Percentiles rank a stretch among this genome's conserved stretches.
phyloP scores from a whole-genome alignment of 192 early-diverging fungal species.

The Backusella luteola region DNA sequence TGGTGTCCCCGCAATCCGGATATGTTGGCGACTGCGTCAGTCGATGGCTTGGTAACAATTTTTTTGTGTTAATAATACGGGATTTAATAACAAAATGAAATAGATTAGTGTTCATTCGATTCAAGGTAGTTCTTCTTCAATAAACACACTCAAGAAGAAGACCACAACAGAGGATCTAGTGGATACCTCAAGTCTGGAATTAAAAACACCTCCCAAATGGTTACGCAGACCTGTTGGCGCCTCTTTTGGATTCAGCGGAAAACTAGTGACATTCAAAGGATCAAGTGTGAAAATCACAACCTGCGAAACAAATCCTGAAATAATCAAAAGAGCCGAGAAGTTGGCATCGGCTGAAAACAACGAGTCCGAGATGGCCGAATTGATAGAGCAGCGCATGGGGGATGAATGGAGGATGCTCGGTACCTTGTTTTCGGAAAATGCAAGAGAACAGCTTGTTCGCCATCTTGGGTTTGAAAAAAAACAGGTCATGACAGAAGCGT shows the following conservation, averaged over 20 bases:
- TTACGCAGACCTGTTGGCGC: constrained; percentile 80
- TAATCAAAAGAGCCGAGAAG: background rate
- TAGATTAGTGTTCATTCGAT: background rate
- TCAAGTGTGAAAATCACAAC: constrained; percentile 9
- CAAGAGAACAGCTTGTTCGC: background rate
- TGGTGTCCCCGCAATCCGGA: constrained; percentile 96
- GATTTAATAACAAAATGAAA: background rate
- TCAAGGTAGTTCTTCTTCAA: background rate
- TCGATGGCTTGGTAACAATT: constrained; percentile 73
- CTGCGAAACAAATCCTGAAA: background rate
- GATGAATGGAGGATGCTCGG: background rate
- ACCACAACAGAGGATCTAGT: background rate
- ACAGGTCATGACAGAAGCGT: constrained; percentile 42
- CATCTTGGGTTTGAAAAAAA: background rate
- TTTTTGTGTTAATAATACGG: background rate
- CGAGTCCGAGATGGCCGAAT: background rate
- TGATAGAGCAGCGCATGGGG: background rate
- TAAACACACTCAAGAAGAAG: background rate
- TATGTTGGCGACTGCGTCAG: constrained; percentile 80
- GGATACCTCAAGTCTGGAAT: background rate
- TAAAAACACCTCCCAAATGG: constrained; percentile 91
- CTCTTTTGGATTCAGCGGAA: constrained; percentile 84
- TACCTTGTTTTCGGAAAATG: background rate
- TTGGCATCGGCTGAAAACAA: background rate
- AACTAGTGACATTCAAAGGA: constrained; percentile 73